Base-by-base conservation (phyloP, 345 rosid genomes). In the Syzygium grande region DNA sequence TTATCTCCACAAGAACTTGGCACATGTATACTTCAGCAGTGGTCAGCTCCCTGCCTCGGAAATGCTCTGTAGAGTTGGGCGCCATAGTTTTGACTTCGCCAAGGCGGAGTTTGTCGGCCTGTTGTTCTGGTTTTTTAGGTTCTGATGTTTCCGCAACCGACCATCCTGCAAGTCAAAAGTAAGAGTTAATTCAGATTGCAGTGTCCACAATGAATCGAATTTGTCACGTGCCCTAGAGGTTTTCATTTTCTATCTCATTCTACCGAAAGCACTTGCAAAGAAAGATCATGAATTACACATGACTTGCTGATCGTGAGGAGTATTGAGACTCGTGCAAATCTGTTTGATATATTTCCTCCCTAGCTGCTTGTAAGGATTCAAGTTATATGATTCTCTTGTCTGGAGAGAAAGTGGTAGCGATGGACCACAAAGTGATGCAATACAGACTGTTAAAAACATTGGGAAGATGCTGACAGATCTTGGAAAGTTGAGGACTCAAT, bases 21-120 rank as follows among this genome's bases (percentile, higher is more conserved):
- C 80, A 11, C 80, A 2, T 17, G 80, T 68, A 34, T 17, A 34
- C 80, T 68, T 34, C 80, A 34, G 80, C 87, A 89, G 41, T 5
- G 51, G 94, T 89, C 78, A 95, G 90, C 93, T 93, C 6, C 87
- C 92, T 68, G 95, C 91, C 92, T 97, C 99, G 5, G 95, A 93
- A 89, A 97, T 97, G 94, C 99, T 96, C 51, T 94, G 97, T 78
- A 97, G 89, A 43, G 95, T 92, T 29, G 99, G 99, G 85, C 95
- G 94, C 99, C 99, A 97, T 86, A 95, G 88, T 90, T 94, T 97
- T 56, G 97, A 83, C 88, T 93, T 93, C 19, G 89, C 88, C 38
- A 91, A 91, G 58, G 91, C 91, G 30, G 94, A 84, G 89, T 87
- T 95, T 17, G 68, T 89, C 52, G 95, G 84, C 11, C 94, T 91